A percentile compares a stretch with the other conserved stretches of the same genome.
phyloP scores from a whole-genome alignment of 371 early-diverging fungal genomes.

The Mortierella sp. region DNA sequence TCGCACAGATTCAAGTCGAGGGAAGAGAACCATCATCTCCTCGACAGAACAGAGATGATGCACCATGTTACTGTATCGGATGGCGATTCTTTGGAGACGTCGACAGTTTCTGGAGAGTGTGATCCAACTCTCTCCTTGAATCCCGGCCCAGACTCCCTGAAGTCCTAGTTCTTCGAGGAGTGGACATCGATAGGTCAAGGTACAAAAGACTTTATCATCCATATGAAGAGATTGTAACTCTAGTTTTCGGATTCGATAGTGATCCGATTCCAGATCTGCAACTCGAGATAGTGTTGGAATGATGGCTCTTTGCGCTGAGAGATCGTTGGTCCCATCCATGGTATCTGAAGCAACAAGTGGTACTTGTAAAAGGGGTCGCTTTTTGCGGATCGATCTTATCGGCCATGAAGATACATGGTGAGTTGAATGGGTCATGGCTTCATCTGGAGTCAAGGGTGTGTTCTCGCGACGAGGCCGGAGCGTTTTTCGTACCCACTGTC shows the following conservation, averaged over 20 bases:
- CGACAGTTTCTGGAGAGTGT: slow-evolving; percentile 13
- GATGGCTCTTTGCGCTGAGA: too few species aligned
- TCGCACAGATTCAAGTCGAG: slow-evolving; percentile 11
- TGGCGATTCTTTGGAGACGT: slow-evolving; percentile 6
- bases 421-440: slow-evolving; percentile 1
- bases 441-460: background rate
- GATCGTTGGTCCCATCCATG: too few species aligned
- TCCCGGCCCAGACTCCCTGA: slow-evolving; percentile 21
- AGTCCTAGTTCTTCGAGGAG: slow-evolving; percentile 24
- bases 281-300: too few species aligned
- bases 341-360: too few species aligned
- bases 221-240: slow-evolving; percentile 13
- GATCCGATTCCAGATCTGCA: too few species aligned
- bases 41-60: slow-evolving; percentile 8
- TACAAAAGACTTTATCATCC: slow-evolving; percentile 20
- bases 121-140: slow-evolving; percentile 14
- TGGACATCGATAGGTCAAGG: slow-evolving; percentile 6
- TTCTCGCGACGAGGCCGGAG: slow-evolving; percentile 7
- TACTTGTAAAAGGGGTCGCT: too few species aligned
- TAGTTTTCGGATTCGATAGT: slow-evolving; percentile 16
- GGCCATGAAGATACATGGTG: too few species aligned
- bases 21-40: slow-evolving; percentile 14
- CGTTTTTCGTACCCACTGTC: slow-evolving; percentile 8
- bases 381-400: too few species aligned
- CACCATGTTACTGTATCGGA: slow-evolving; percentile 15